phyloP scores from a whole-genome alignment of 495 filamentous ascomycete species.

The Penicillium canariense region DNA sequence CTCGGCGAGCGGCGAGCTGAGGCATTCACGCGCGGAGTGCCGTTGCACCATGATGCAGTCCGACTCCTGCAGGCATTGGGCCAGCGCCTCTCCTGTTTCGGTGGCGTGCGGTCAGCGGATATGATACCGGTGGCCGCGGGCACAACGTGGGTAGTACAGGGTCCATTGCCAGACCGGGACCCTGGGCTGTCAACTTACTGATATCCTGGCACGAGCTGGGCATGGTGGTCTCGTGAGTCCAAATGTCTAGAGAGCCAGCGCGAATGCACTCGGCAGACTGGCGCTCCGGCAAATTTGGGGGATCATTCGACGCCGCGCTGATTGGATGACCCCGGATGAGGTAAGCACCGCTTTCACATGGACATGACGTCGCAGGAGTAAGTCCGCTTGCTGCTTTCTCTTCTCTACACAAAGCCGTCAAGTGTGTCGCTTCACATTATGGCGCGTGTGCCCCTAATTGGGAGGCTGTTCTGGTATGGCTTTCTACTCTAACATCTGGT shows the following conservation, averaged over 20 bases:
- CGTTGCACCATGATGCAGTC: slow-evolving; percentile 93
- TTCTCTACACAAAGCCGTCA: slow-evolving; percentile 1
- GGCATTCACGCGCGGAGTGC: slow-evolving; percentile 80
- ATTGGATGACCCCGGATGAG: slow-evolving; percentile 39
- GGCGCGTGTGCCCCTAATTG: slow-evolving; percentile 79
- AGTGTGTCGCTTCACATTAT: slow-evolving; percentile 36
- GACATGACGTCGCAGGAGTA: slow-evolving; percentile 27
- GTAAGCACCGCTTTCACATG: slow-evolving; percentile 39
- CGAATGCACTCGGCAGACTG: not conserved
- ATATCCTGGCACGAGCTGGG: slow-evolving; percentile 96
- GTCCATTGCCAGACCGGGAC: not conserved
- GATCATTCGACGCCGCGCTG: slow-evolving; percentile 17
- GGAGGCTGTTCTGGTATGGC: slow-evolving; percentile 70
- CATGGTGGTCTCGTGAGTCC: slow-evolving; percentile 55
- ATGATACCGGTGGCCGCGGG: slow-evolving; percentile 4
- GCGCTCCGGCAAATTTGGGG: slow-evolving; percentile 20
- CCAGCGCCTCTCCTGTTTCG: slow-evolving; percentile 71
- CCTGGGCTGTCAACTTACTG: slow-evolving; percentile 54
- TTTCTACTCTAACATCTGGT: not conserved
- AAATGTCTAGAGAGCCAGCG: slow-evolving; percentile 4
- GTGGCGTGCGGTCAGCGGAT: slow-evolving; percentile 13
- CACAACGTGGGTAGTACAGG: slow-evolving; percentile 2
- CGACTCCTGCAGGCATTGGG: slow-evolving; percentile 88
- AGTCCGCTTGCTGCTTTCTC: not conserved
- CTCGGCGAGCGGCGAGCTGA: slow-evolving; percentile 73